A percentile compares a stretch with the other conserved stretches of the same genome.
These are phyloP conservation scores for Cryphonectria japonica DNA, from an alignment of 2,329 filamentous ascomycete species.

Conservation along the genomic window DNA sequence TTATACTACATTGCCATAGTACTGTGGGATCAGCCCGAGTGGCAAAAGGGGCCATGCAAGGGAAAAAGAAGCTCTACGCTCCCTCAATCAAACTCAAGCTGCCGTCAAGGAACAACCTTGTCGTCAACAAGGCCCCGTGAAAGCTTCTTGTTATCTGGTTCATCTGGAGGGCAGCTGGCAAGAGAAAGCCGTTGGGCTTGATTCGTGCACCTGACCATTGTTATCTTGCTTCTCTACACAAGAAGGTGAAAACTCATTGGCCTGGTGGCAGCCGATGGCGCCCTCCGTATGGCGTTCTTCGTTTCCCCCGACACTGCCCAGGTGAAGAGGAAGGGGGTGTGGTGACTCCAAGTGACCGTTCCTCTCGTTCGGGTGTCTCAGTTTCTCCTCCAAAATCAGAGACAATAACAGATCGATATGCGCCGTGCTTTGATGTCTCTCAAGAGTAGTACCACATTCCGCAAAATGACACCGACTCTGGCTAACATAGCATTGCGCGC, in stretches of 20 bases:
- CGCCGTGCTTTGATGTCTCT: not conserved
- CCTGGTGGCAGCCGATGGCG: not conserved
- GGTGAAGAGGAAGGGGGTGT: not conserved
- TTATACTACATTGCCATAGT: not conserved
- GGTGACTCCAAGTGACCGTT: not conserved
- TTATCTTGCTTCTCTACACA: not conserved
- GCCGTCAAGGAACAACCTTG: not conserved
- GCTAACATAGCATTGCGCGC: not conserved
- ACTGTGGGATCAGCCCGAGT: not conserved
- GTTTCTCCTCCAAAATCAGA: not conserved
- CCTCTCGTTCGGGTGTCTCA: not conserved
- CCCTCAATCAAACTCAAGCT: not conserved
- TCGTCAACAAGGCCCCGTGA: not conserved
- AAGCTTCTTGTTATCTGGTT: not conserved
- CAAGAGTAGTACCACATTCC: not conserved
- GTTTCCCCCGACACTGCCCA: not conserved
- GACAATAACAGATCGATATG: not conserved
- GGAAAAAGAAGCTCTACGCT: not conserved
- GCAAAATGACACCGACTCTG: not conserved
- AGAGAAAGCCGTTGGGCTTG: not conserved
- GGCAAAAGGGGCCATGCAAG: not conserved
- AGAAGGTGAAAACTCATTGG: not conserved
- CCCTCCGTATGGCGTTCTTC: not conserved
- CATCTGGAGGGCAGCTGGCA: not conserved
- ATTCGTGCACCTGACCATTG: not conserved